phyloP scores from a whole-genome alignment of 176 grass and related monocot species.

The Elymus sibiricus region DNA sequence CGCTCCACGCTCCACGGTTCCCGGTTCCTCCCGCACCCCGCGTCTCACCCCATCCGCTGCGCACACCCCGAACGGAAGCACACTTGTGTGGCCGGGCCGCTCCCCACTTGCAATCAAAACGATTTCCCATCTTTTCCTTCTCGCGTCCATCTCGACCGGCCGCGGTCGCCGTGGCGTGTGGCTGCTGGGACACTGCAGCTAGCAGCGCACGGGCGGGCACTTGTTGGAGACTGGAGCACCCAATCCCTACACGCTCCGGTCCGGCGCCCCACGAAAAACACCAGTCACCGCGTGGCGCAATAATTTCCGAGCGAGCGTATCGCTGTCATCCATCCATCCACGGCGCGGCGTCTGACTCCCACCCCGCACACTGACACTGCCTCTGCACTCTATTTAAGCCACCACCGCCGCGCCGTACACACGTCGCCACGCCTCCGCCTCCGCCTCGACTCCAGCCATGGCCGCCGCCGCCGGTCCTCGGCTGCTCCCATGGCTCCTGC shows the following conservation, averaged over 20 bases:
- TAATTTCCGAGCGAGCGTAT: background rate
- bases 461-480: background rate
- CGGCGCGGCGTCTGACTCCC: background rate
- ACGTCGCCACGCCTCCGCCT: background rate
- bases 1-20: background rate
- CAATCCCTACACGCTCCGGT: background rate
- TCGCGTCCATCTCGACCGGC: too few relatives aligned
- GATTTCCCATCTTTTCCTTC: background rate
- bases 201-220: too few relatives aligned
- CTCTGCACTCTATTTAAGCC: conserved; percentile 16
- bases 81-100: background rate
- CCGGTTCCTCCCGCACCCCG: background rate
- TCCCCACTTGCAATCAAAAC: background rate
- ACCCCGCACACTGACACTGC: background rate
- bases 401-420: background rate
- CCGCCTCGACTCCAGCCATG: conserved; percentile 9
- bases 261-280: background rate
- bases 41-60: conserved; percentile 15
- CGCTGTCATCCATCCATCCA: conserved; percentile 11
- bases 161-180: too few relatives aligned
- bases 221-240: background rate
- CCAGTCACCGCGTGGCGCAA: conserved; percentile 15
- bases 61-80: background rate
- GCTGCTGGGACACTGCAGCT: too few relatives aligned
- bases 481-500: conserved; percentile 27